These are phyloP conservation scores for Mycena albidolilacea DNA, from an alignment of 768 basidiomycete species.

Conservation along the genomic window DNA sequence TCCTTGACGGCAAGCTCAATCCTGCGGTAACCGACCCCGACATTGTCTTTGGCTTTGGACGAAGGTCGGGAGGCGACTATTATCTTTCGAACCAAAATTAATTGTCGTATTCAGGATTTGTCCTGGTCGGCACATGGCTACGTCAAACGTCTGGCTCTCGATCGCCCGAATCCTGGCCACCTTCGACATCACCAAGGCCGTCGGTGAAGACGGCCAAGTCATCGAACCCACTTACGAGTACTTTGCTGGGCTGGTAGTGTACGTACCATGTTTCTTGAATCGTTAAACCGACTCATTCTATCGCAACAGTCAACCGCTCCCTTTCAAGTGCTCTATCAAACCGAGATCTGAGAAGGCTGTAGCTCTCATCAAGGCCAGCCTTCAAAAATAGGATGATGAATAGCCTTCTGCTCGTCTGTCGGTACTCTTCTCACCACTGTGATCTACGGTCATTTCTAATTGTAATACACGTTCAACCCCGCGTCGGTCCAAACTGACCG, in stretches of 20 bases:
- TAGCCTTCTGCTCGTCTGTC: no score
- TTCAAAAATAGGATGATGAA: background rate
- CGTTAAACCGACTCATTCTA: background rate
- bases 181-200: slow-evolving; percentile 23
- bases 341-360: slow-evolving; percentile 46
- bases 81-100: background rate
- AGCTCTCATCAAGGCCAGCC: slow-evolving; percentile 35
- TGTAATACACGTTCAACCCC: no score
- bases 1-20: slow-evolving; percentile 30
- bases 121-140: slow-evolving; percentile 25
- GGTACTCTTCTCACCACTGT: no score
- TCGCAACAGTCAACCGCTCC: slow-evolving; percentile 39
- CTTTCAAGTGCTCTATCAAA: slow-evolving; percentile 49
- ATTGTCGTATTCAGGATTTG: slow-evolving; percentile 29
- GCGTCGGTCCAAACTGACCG: no score
- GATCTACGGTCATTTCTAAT: no score
- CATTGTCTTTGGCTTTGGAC: slow-evolving; percentile 30
- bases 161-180: slow-evolving; percentile 4
- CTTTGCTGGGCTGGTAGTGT: slow-evolving; percentile 1
- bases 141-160: slow-evolving; percentile 6
- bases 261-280: background rate
- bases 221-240: slow-evolving; percentile 45
- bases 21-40: slow-evolving; percentile 14
- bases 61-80: background rate
- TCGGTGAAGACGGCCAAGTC: slow-evolving; percentile 11